A percentile compares a stretch with the other conserved stretches of the same genome.
These are phyloP conservation scores for Podospora pseudoanserina DNA, from an alignment of 495 filamentous ascomycete species.

Conservation along the genomic window DNA sequence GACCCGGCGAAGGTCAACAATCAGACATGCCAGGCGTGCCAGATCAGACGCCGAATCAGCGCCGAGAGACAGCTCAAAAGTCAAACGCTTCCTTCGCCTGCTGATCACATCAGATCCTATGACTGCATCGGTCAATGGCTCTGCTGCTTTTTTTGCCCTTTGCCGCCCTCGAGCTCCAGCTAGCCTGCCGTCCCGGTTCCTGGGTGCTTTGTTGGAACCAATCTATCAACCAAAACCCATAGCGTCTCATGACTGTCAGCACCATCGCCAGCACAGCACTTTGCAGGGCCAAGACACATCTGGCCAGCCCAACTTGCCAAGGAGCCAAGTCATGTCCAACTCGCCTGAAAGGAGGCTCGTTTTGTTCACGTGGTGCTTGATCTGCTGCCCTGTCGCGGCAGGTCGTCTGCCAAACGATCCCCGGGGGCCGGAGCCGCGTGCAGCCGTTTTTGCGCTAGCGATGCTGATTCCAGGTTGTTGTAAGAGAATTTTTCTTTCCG, in stretches of 20 bases:
- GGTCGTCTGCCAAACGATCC: conserved; percentile 4
- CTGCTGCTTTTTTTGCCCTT: neutral
- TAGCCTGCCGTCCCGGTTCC: conserved; percentile 2
- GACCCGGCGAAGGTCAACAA: neutral
- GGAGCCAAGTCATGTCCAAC: neutral
- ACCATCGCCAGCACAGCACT: neutral
- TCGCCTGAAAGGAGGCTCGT: conserved; percentile 11
- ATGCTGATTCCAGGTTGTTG: neutral
- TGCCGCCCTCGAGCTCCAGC: neutral
- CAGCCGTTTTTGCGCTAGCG: conserved; percentile 5
- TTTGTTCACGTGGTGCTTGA: conserved; percentile 33
- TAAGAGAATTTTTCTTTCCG: neutral
- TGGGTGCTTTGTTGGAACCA: conserved; percentile 4
- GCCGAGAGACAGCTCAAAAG: neutral
- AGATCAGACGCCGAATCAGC: conserved; percentile 3
- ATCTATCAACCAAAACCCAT: neutral
- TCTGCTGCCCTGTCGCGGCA: conserved; percentile 21
- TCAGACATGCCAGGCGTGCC: neutral
- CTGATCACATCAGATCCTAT: conserved; percentile 1
- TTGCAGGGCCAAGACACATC: conserved; percentile 1
- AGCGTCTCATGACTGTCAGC: neutral
- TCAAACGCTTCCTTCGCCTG: neutral
- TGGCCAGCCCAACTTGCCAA: conserved; percentile 6
- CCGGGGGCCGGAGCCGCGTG: conserved; percentile 10
- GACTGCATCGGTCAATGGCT: neutral